Evolutionary conservation across 441 rosid genomes (phyloP), one percentile per base, ranked within the genome.

Genomic region (Gossypium aridum): DNA sequence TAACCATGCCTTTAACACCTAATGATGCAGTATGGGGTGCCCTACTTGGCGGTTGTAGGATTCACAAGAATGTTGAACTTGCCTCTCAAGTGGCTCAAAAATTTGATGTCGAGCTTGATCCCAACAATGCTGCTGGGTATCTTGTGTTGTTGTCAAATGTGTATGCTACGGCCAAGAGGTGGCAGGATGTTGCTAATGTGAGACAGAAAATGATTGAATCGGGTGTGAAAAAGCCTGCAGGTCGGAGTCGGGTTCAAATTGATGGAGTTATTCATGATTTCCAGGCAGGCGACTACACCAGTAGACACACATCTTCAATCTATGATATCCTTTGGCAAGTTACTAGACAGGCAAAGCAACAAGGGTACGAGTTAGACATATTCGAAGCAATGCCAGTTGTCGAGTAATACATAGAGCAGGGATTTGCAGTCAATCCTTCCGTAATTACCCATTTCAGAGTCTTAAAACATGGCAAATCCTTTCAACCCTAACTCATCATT

Each of bases 21-120:
- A 86, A 83, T 61, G 79, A 80, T 65, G 88, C 83, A 1, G 79
- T 85, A n/a, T 84, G 88, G 91, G 87, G 84, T 68, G 84, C 93
- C 71, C 72, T 89, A 34, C 86, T 89, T 10, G 78, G 84, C 56
- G 93, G 91, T 19, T 87, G 87, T 73, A 82, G 86, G 78, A 78
- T 82, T 79, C 81, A 87, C 80, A 80, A 71, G 72, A 79, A 85
- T 75, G 81, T 72, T 23, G 85, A 75, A 62, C 81, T 89, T 19
- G 86, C 92, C 62, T 76, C 86, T 3, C 79, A 45, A 17, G 85
- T 83, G 49, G 85, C 85, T 37, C 73, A 64, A 60, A 79, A 77
- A 43, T 73, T 84, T 65, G 45, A 61, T 2, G 78, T 2, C 8
- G 82, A 86, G 79, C 88, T 85, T 16, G 75, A 80, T 60, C 78